Conservation (phyloP, 495 filamentous ascomycete genomes). For the Haplographium delicatum region DNA sequence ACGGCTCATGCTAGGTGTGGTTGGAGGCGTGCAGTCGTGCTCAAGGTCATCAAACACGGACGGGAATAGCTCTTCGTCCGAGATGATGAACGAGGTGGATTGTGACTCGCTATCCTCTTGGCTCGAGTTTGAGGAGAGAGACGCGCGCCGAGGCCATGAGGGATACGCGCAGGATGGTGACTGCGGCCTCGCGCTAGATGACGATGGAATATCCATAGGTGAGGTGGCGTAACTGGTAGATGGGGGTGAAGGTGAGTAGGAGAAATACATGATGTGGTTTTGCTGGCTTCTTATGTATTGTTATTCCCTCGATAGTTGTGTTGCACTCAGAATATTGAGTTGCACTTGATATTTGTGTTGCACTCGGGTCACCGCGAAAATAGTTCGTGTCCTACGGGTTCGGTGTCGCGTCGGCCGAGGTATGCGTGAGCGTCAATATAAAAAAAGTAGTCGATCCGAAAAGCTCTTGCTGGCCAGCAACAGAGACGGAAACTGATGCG, state of each 20-base stretch:
- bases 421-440: too few species aligned
- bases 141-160: constrained; percentile 47
- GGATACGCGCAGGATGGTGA: constrained; percentile 45
- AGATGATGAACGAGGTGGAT: constrained; percentile 32
- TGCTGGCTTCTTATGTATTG: too few species aligned
- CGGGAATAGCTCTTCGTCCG: constrained; percentile 48
- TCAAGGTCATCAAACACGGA: constrained; percentile 30
- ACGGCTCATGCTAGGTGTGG: constrained; percentile 13
- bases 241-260: constrained; percentile 19
- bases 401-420: too few species aligned
- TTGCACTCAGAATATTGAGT: too few species aligned
- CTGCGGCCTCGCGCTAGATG: constrained; percentile 13
- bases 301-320: too few species aligned
- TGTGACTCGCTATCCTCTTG: constrained; percentile 33
- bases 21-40: constrained; percentile 20
- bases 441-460: too few species aligned
- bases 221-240: constrained; percentile 18
- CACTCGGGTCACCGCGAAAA: too few species aligned
- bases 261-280: constrained; percentile 21
- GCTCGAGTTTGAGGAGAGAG: constrained; percentile 35
- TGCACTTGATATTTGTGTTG: too few species aligned
- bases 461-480: too few species aligned
- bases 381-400: too few species aligned
- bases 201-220: constrained; percentile 22
- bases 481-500: too few species aligned